These are phyloP conservation scores for Pontederia crassipes DNA, from an alignment of 176 grass and related monocot genomes.

Conservation along the genomic window DNA sequence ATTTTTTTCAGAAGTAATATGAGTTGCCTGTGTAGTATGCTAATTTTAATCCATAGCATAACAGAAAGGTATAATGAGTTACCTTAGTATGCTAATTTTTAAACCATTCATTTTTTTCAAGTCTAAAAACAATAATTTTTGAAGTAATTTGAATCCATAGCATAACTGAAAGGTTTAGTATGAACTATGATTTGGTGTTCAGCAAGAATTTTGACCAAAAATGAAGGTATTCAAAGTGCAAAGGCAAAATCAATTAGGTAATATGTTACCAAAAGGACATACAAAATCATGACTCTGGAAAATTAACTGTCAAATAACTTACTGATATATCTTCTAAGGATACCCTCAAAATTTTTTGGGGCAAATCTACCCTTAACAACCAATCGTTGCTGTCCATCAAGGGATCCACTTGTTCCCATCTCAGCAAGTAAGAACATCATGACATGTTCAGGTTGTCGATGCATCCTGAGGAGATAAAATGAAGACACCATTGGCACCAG, in stretches of 20 bases:
- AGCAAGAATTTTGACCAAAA: no score
- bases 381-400: conserved; percentile 86
- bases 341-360: conserved; percentile 55
- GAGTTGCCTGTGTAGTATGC: no score
- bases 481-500: no score
- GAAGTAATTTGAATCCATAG: not conserved
- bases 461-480: conserved; percentile 44
- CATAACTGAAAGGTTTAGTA: not conserved
- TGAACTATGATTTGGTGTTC: no score
- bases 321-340: conserved; percentile 81
- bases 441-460: conserved; percentile 86
- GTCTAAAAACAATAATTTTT: no score
- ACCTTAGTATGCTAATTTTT: no score
- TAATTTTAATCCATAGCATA: no score
- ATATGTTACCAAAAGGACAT: no score
- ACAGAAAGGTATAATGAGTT: no score
- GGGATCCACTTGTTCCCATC: conserved; percentile 73
- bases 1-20: no score
- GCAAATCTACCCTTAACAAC: conserved; percentile 86
- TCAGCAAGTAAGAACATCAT: conserved; percentile 84
- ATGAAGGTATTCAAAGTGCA: not conserved
- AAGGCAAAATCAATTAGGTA: not conserved
- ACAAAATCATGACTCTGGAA: no score
- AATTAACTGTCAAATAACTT: conserved; percentile 18
- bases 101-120: no score